Evolutionary conservation across 2,329 filamentous ascomycete species (phyloP).

Genomic region (Trichoderma citrinoviride): DNA sequence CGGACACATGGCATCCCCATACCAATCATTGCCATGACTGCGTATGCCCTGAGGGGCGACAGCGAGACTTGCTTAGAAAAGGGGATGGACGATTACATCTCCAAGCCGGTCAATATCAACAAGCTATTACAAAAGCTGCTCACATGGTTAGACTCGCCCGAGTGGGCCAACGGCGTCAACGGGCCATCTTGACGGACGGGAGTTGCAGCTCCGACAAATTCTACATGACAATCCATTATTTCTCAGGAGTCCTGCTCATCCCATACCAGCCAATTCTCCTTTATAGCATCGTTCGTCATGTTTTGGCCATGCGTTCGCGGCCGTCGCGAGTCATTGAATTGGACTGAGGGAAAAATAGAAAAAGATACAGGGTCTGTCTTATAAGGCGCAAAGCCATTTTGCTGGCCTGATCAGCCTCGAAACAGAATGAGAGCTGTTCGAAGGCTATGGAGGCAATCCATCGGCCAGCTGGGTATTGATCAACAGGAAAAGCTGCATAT

Average conservation of each 20-base stretch:
- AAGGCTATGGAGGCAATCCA: not conserved
- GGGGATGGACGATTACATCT: slow-evolving; percentile 56
- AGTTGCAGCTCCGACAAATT: not conserved
- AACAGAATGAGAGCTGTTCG: not conserved
- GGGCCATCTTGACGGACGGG: not conserved
- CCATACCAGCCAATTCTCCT: not conserved
- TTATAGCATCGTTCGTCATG: not conserved
- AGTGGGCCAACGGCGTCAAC: not conserved
- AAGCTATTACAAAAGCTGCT: slow-evolving; percentile 30
- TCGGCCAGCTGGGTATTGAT: not conserved
- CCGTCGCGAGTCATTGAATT: not conserved
- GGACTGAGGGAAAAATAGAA: not conserved
- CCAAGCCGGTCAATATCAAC: slow-evolving; percentile 51
- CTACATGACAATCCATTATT: not conserved
- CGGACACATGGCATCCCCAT: slow-evolving; percentile 45
- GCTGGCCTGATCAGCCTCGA: not conserved
- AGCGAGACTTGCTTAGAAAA: slow-evolving; percentile 51
- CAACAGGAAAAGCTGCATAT: too few relatives aligned
- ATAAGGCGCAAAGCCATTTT: not conserved
- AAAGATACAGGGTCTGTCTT: not conserved
- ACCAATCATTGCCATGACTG: slow-evolving; percentile 54
- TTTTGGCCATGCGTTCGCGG: not conserved
- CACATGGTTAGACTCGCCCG: slow-evolving; percentile 21
- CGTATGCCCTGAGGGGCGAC: slow-evolving; percentile 55
- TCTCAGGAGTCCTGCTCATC: not conserved